Conservation (phyloP, 2,329 filamentous ascomycete species). For the Colletotrichum camelliae region DNA sequence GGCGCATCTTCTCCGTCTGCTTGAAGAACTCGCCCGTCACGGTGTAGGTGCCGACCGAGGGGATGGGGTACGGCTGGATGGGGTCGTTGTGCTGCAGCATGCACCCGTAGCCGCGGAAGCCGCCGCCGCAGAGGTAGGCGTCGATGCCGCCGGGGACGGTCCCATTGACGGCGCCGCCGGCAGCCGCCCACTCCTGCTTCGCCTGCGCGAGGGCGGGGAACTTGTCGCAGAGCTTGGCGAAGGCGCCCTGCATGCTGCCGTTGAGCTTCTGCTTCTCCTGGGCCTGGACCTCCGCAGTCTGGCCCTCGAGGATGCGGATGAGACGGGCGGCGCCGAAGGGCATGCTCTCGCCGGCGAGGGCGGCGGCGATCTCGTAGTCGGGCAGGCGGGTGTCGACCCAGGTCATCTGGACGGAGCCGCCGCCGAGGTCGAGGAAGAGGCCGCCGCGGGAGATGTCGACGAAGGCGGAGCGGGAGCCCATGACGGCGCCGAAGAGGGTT, state of each 20-base stretch:
- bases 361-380: slow-evolving; percentile 58
- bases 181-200: slow-evolving; percentile 26
- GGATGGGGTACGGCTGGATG: slow-evolving; percentile 81
- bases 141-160: slow-evolving; percentile 64
- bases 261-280: slow-evolving; percentile 61
- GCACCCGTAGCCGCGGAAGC: slow-evolving; percentile 90
- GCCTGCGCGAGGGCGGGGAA: slow-evolving; percentile 54
- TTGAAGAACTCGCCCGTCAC: slow-evolving; percentile 67
- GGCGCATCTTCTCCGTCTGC: slow-evolving; percentile 55
- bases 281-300: slow-evolving; percentile 43
- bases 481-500: slow-evolving; percentile 80
- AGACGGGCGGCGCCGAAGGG: slow-evolving; percentile 67
- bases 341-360: slow-evolving; percentile 60
- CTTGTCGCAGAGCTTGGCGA: slow-evolving; percentile 52
- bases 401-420: slow-evolving; percentile 71
- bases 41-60: slow-evolving; percentile 80
- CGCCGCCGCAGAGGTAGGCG: slow-evolving; percentile 87
- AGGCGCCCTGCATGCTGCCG: slow-evolving; percentile 63
- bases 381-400: slow-evolving; percentile 58
- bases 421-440: slow-evolving; percentile 86
- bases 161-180: too few species aligned
- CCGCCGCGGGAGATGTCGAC: slow-evolving; percentile 65
- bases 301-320: slow-evolving; percentile 51
- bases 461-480: slow-evolving; percentile 82
- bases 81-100: slow-evolving; percentile 81